Evolutionary conservation across 78 protist genomes (phyloP).

Genomic region (Planoprotostelium fungivorum): DNA sequence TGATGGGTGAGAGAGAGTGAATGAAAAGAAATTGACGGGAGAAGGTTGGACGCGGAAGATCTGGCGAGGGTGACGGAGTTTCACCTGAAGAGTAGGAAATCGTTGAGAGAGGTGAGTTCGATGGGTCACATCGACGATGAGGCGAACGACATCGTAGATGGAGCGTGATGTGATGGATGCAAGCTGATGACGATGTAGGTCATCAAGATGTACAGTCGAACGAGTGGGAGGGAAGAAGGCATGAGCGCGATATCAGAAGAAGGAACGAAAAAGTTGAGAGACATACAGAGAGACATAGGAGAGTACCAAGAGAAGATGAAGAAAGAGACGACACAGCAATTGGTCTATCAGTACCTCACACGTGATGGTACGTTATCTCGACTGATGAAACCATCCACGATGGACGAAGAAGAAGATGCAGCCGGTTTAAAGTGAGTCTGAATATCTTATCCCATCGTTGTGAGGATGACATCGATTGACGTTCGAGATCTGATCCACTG

Average conservation of each 20-base stretch:
- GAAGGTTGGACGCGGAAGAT: background rate
- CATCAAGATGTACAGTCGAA: no score
- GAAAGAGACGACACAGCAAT: background rate
- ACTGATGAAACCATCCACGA: background rate
- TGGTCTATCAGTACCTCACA: background rate
- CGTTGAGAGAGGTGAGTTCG: background rate
- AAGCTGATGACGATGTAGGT: no score
- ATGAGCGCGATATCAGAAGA: no score
- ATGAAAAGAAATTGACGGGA: background rate
- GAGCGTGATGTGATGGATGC: no score
- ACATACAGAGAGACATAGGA: background rate
- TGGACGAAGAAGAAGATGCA: background rate
- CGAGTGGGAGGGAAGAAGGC: no score
- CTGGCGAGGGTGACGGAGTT: background rate
- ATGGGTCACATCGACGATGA: no score
- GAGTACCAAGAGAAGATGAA: background rate
- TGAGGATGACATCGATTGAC: background rate
- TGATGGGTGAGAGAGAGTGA: background rate
- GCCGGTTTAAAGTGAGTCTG: background rate
- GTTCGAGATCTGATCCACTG: background rate
- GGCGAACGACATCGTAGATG: no score
- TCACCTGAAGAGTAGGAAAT: background rate
- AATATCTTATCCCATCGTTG: background rate
- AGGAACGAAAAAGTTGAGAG: no score
- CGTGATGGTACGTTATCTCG: background rate